These are phyloP conservation scores for Lactarius hatsudake DNA, from an alignment of 768 basidiomycete genomes.

Conservation along the genomic window DNA sequence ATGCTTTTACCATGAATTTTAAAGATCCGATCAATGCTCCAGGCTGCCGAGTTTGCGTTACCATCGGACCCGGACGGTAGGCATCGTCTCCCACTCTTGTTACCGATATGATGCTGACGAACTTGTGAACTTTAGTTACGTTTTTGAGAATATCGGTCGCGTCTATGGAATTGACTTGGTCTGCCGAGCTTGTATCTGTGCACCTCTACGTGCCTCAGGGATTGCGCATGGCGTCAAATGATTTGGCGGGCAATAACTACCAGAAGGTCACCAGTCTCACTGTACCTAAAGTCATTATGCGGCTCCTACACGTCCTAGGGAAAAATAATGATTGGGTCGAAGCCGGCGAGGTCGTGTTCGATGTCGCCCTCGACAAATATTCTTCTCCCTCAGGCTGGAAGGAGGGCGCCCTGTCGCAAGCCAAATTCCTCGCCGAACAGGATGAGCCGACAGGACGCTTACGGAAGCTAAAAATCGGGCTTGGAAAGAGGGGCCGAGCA, in stretches of 20 bases:
- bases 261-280: slow-evolving; percentile 60
- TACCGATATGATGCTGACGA: background rate
- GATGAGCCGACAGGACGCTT: slow-evolving; percentile 68
- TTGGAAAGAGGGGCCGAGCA: slow-evolving; percentile 6
- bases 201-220: slow-evolving; percentile 57
- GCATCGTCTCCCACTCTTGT: slow-evolving; percentile 27
- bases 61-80: slow-evolving; percentile 75
- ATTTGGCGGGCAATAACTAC: slow-evolving; percentile 66
- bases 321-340: slow-evolving; percentile 60
- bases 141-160: slow-evolving; percentile 70
- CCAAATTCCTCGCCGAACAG: slow-evolving; percentile 64
- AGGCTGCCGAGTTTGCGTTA: slow-evolving; percentile 61
- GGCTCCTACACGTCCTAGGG: slow-evolving; percentile 47
- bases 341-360: slow-evolving; percentile 50
- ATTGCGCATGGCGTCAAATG: slow-evolving; percentile 66
- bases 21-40: slow-evolving; percentile 79
- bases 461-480: slow-evolving; percentile 45
- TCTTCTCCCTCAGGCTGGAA: slow-evolving; percentile 57
- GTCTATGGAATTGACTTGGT: slow-evolving; percentile 54
- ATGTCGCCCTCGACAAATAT: slow-evolving; percentile 68
- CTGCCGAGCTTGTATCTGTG: slow-evolving; percentile 50
- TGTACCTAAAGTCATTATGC: slow-evolving; percentile 49
- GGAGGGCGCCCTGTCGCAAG: slow-evolving; percentile 50
- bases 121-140: slow-evolving; percentile 55
- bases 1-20: slow-evolving; percentile 67